Percentiles rank a stretch among this genome's conserved stretches.
These are phyloP conservation scores for Martiniozyma asiatica DNA, from an alignment of 1,139 yeast species.

Conservation along the genomic window DNA sequence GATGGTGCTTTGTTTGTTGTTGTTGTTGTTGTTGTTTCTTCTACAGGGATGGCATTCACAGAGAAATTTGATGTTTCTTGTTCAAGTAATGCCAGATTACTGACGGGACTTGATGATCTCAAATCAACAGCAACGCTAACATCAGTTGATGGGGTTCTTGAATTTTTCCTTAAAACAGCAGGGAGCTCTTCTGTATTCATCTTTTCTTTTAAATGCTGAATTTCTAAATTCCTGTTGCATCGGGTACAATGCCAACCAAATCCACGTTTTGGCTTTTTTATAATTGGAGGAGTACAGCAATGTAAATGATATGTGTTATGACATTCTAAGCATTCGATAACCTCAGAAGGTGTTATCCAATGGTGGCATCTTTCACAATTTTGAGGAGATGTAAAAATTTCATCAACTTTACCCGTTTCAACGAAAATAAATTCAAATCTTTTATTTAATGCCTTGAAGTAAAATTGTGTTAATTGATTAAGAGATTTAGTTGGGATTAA, in stretches of 20 bases:
- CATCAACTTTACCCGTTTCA: constrained; percentile 59
- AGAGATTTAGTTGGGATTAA: constrained; percentile 50
- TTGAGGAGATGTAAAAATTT: constrained; percentile 50
- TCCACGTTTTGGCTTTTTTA: constrained; percentile 74
- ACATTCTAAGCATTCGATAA: constrained; percentile 80
- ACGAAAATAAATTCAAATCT: constrained; percentile 66
- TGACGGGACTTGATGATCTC: too few species aligned
- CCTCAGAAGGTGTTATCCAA: constrained; percentile 71
- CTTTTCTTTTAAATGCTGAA: constrained; percentile 24
- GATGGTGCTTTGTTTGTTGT: too few species aligned
- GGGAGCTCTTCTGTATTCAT: too few species aligned
- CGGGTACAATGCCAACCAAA: constrained; percentile 89
- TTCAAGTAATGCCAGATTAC: background rate
- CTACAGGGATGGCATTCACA: too few species aligned
- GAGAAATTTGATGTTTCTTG: too few species aligned
- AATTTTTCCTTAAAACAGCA: too few species aligned
- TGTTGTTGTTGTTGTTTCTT: too few species aligned
- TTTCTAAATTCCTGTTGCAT: constrained; percentile 51
- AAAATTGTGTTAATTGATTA: constrained; percentile 47
- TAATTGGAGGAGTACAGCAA: constrained; percentile 78
- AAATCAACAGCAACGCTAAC: too few species aligned
- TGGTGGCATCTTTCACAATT: constrained; percentile 69
- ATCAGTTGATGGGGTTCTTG: background rate
- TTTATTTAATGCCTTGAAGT: constrained; percentile 50
- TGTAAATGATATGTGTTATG: constrained; percentile 59